Base-by-base conservation (phyloP, 768 basidiomycete species). In the Clathrus columnatus region DNA sequence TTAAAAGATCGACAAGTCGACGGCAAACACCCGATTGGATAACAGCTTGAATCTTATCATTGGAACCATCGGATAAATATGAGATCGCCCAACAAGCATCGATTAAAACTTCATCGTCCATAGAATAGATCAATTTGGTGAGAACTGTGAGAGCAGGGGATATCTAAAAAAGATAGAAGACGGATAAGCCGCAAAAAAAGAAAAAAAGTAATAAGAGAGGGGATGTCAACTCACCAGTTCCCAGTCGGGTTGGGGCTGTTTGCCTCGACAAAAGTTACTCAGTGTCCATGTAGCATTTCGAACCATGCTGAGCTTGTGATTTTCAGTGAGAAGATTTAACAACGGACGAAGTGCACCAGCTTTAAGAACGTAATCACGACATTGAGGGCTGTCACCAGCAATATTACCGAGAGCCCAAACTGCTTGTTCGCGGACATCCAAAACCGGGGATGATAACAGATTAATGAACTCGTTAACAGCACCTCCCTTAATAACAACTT, bases 81-180 rank as follows among this genome's bases (percentile, higher is more conserved):
- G 94, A 97, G 69, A 99, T 95, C 24, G 96, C 96, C 96, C 96
- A 99, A 77, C 96, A 99, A 14, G 96, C 96, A 69, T 99, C 96
- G 65, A 99, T 99, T 64, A 99, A 75, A 62, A 97, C 97, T 72
- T 99, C 96, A 65, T 98, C 96, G 67, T 99, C 96, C 64, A 98
- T 80, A 27, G 95, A 97, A 73, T 97, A 98, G 70, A 99, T 97
- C 63, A 99, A 74, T 72, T 99, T 99, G 53, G 94, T 96, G 61
- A 99, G 76, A 55, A 96, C 90, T n/a, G 90, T 88, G 53, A 99
- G 75, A 43, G 96, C 95, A 18, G 96, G 96, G 7, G 92, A 91
- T 66, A 99, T 98, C 95, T 98, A 60, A 57, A 16, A 32, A 56
- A 47, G n/a, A 41, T 20, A 63, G 56, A 32, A 53, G 29, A 41